Evolutionary conservation across 2,329 filamentous ascomycete species (phyloP), one percentile per base, ranked within the genome.

Genomic region (Trichophyton schoenleinii): DNA sequence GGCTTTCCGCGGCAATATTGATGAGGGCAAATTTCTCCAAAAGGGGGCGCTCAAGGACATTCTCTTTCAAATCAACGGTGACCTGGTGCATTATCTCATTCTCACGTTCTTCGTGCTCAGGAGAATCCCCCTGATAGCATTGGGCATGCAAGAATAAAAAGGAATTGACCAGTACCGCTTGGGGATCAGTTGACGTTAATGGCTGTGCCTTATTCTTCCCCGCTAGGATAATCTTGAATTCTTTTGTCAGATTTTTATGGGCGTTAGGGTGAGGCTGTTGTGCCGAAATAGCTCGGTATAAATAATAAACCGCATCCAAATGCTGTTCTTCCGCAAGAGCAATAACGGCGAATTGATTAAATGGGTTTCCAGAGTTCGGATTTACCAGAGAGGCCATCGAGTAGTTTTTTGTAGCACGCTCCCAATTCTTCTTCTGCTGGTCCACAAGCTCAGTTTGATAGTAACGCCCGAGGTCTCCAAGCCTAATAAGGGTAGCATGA

Each of bases 391-490:
- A 84, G 22, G 94, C 94, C 63, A 97, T 79, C 61, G 83, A 79
- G 73, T 99, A 97, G 73, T 92, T 96, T 9, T 87, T 86, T 68
- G 91, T 80, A 13, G 92, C 90, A 13, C 84, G 84, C 28, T 87
- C 87, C 79, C 89, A 95, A 67, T 87, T 88, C 60, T 85, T 85
- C 65, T 84, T 82, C 72, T 88, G 91, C 63, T 81, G 81, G 22
- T 63, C 62, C 28, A 86, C 84, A 62, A 89, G 78, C 70, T 92
- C 88, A 60, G 80, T 81, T 67, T 84, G 83, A 63, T 91, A 86
- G 74, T 96, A 99, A 64, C 94, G 85, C 58, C 89, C 89, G 57
- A 99, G 80, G 72, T 99, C 94, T 38, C 94, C 94, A 8, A 97
- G 82, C 66, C 87, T 89, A 63, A 96, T 86, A 61, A 97, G 79